phyloP scores from a whole-genome alignment of 495 filamentous ascomycete genomes.

The Xylaria curta region DNA sequence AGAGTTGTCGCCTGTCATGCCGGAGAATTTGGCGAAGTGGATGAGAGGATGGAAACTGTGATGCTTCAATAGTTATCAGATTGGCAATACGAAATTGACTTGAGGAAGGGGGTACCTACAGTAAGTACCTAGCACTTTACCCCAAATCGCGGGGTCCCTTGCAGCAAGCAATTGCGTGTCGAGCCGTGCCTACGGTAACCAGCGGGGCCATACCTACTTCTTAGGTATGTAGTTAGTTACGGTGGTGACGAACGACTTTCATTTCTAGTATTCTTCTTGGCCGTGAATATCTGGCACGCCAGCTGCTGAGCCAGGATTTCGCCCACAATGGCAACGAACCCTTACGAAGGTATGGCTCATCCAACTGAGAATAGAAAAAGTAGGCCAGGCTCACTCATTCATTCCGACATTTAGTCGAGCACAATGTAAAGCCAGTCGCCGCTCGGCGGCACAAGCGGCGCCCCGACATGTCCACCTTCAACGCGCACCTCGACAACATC shows the following conservation, averaged over 20 bases:
- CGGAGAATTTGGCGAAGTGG: conserved; percentile 38
- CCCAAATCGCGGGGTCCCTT: conserved; percentile 7
- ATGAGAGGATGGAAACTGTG: conserved; percentile 37
- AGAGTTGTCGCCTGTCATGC: conserved; percentile 32
- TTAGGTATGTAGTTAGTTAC: no score
- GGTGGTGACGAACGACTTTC: background rate
- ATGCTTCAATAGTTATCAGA: background rate
- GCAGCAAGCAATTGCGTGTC: background rate
- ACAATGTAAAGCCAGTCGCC: conserved; percentile 66
- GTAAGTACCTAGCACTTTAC: background rate
- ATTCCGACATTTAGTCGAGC: conserved; percentile 70
- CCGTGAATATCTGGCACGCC: no score
- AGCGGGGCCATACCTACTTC: no score
- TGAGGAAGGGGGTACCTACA: no score
- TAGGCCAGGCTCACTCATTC: conserved; percentile 11
- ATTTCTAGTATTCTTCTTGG: no score
- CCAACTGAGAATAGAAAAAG: conserved; percentile 9
- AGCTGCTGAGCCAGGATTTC: no score
- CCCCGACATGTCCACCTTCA: conserved; percentile 89
- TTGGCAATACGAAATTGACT: background rate
- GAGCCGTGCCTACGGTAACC: conserved; percentile 2
- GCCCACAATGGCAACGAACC: conserved; percentile 50
- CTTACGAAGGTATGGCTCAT: conserved; percentile 49
- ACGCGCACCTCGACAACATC: conserved; percentile 73
- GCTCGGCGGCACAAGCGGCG: conserved; percentile 61